Evolutionary conservation across 2,329 filamentous ascomycete species (phyloP).

Genomic region (Rachicladosporium sp.): DNA sequence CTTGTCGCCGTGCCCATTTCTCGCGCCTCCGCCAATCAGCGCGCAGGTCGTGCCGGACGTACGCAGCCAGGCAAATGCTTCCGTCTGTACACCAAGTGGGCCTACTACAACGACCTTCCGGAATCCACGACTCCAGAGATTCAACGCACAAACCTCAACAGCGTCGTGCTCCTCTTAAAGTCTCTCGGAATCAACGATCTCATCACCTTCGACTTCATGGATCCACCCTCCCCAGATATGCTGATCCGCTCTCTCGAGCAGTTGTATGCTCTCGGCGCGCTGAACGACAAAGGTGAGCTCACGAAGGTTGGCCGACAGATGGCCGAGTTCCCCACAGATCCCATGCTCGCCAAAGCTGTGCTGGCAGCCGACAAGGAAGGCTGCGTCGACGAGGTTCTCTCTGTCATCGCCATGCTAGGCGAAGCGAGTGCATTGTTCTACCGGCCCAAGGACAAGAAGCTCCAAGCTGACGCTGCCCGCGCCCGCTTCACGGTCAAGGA

Average conservation of each 20-base stretch:
- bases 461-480: constrained; percentile 83
- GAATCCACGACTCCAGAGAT: constrained; percentile 89
- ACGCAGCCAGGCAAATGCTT: constrained; percentile 90
- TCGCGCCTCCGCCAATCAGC: constrained; percentile 81
- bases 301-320: constrained; percentile 88
- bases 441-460: constrained; percentile 91
- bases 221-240: constrained; percentile 78
- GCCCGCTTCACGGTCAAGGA: constrained; percentile 81
- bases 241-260: constrained; percentile 82
- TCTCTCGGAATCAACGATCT: constrained; percentile 85
- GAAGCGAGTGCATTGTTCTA: constrained; percentile 87
- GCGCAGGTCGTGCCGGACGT: constrained; percentile 83
- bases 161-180: constrained; percentile 74
- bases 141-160: constrained; percentile 75
- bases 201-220: constrained; percentile 91
- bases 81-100: constrained; percentile 83
- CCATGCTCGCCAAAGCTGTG: constrained; percentile 80
- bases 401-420: constrained; percentile 86
- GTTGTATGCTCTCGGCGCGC: constrained; percentile 76
- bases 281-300: constrained; percentile 78
- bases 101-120: constrained; percentile 79
- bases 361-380: constrained; percentile 78
- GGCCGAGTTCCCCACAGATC: constrained; percentile 88
- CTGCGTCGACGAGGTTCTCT: constrained; percentile 87
- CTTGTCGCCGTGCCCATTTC: constrained; percentile 85